Evolutionary conservation across 352 stramenopile genomes (phyloP).

Genomic region (Peronosclerospora sorghi): DNA sequence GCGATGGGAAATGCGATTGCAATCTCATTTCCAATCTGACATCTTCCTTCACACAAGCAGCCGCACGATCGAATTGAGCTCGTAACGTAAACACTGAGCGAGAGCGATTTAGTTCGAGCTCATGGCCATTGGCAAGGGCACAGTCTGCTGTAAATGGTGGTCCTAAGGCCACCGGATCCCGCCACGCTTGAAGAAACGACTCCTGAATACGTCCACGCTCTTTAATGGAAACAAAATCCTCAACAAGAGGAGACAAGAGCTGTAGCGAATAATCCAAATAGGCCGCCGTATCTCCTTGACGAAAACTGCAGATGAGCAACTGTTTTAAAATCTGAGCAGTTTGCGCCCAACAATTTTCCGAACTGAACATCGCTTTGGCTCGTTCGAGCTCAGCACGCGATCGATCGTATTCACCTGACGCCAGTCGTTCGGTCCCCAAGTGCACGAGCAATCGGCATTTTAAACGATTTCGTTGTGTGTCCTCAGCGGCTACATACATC

Average conservation of each 20-base stretch:
- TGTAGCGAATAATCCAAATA: conserved; percentile 76
- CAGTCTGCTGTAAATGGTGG: conserved; percentile 29
- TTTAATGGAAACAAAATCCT: conserved; percentile 46
- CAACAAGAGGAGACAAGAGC: conserved; percentile 57
- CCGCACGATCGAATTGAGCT: conserved; percentile 51
- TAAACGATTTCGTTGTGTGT: conserved; percentile 48
- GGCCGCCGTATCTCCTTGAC: conserved; percentile 52
- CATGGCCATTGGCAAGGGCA: conserved; percentile 28
- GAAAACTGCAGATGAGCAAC: conserved; percentile 62
- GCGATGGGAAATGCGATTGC: conserved; percentile 42
- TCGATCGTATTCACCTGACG: conserved; percentile 53
- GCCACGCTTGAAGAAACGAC: conserved; percentile 54
- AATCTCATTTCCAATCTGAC: conserved; percentile 39
- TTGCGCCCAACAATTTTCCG: conserved; percentile 68
- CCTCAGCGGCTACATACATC: conserved; percentile 54
- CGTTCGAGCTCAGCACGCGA: conserved; percentile 58
- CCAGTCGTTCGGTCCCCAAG: conserved; percentile 61
- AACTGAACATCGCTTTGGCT: conserved; percentile 40
- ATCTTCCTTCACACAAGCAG: conserved; percentile 57
- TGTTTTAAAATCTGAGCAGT: conserved; percentile 66
- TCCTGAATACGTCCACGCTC: conserved; percentile 52
- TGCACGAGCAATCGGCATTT: conserved; percentile 69
- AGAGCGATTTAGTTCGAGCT: conserved; percentile 39
- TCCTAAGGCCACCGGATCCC: conserved; percentile 27
- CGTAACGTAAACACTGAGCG: conserved; percentile 37